Conservation (phyloP, 805 yeast genomes). For the Candida nitratophila region DNA sequence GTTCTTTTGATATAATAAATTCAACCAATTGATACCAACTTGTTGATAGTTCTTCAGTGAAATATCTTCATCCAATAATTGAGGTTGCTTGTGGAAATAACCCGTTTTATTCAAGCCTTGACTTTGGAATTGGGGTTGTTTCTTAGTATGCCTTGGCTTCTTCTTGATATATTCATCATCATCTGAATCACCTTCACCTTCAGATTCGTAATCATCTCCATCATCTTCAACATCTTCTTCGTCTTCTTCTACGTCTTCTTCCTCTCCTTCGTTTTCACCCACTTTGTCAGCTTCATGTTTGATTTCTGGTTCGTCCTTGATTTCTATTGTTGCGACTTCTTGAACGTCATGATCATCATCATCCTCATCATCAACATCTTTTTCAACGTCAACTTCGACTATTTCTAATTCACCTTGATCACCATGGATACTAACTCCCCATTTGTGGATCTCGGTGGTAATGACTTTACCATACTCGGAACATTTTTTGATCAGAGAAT, state of each 20-base stretch:
- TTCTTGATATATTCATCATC: not conserved
- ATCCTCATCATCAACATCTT: constrained; percentile 15
- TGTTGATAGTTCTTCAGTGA: constrained; percentile 85
- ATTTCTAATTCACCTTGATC: constrained; percentile 58
- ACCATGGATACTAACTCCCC: constrained; percentile 84
- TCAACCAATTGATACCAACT: constrained; percentile 95
- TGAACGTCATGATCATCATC: not conserved
- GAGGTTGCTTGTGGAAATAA: constrained; percentile 69
- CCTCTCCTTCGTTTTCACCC: not conserved
- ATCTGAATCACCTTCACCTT: not conserved
- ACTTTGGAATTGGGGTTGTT: not conserved
- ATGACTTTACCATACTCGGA: constrained; percentile 68
- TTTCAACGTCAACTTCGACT: constrained; percentile 38
- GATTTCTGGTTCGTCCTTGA: constrained; percentile 1
- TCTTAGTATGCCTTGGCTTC: not conserved
- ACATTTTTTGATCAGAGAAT: constrained; percentile 81
- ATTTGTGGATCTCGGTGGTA: constrained; percentile 61
- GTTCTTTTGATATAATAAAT: constrained; percentile 65
- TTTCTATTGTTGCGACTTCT: constrained; percentile 8
- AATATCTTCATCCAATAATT: constrained; percentile 51
- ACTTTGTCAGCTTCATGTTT: constrained; percentile 8
- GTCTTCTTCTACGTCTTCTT: not conserved
- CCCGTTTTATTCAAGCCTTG: constrained; percentile 9
- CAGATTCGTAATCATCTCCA: not conserved
- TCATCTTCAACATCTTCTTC: not conserved